phyloP scores from a whole-genome alignment of 2,329 filamentous ascomycete genomes.

The Alternaria gaisen region DNA sequence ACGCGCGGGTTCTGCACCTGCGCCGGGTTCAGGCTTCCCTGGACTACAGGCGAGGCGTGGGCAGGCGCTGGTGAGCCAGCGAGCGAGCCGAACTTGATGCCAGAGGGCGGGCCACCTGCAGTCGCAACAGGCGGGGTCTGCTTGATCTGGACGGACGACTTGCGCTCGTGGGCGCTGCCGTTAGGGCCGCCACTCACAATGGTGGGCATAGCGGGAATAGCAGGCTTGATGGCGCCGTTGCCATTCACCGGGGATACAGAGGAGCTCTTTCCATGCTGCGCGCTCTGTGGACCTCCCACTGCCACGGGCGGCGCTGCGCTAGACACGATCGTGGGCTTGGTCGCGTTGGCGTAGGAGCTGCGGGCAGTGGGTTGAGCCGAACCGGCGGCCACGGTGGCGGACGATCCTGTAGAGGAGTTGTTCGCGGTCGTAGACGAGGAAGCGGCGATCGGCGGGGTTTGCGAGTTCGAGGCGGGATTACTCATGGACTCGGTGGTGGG shows the following conservation, averaged over 20 bases:
- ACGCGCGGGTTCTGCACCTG: conserved; percentile 72
- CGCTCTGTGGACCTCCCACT: conserved; percentile 64
- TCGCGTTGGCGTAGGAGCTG: conserved; percentile 68
- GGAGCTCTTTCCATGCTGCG: conserved; percentile 54
- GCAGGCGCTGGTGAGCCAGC: conserved; percentile 68
- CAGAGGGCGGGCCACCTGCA: conserved; percentile 55
- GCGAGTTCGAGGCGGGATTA: conserved; percentile 65
- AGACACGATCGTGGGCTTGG: conserved; percentile 62
- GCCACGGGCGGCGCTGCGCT: conserved; percentile 62
- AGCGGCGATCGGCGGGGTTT: conserved; percentile 58
- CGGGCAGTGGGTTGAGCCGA: conserved; percentile 64
- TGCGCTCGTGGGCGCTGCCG: conserved; percentile 78
- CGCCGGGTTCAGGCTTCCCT: conserved; percentile 65
- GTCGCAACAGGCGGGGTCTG: conserved; percentile 70
- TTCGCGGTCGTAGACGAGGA: conserved; percentile 59
- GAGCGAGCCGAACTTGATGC: conserved; percentile 83
- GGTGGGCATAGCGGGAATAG: conserved; percentile 57
- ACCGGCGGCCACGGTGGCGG: conserved; percentile 60
- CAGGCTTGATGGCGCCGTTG: conserved; percentile 62
- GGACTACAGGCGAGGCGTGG: conserved; percentile 72
- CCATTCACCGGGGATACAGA: conserved; percentile 83
- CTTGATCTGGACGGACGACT: conserved; percentile 93
- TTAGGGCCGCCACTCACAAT: conserved; percentile 73
- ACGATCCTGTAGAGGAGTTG: conserved; percentile 59
- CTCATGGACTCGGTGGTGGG: conserved; percentile 58